Evolutionary conservation across 176 grass and related monocot species (phyloP).

Genomic region (Pontederia crassipes): DNA sequence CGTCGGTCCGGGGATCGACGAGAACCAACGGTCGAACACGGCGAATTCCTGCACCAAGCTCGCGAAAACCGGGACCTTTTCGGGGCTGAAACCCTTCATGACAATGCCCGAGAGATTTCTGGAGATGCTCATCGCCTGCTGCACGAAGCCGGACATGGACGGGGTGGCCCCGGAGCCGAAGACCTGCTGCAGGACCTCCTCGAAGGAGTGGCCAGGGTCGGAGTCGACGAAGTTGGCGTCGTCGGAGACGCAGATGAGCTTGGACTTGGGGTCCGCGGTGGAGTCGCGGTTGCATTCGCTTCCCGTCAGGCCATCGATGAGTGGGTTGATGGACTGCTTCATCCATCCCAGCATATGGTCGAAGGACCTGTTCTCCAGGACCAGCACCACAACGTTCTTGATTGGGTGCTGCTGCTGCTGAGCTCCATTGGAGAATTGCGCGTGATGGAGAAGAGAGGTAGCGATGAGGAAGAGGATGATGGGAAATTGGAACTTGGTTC

Average conservation of each 20-base stretch:
- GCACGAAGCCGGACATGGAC: constrained; percentile 84
- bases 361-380: constrained; percentile 90
- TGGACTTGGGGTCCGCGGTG: constrained; percentile 7
- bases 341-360: constrained; percentile 98
- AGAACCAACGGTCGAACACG: constrained; percentile 97
- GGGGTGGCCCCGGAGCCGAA: constrained; percentile 34
- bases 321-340: constrained; percentile 53
- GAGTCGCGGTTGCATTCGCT: constrained; percentile 59
- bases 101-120: constrained; percentile 37
- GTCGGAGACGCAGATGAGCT: constrained; percentile 56
- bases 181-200: constrained; percentile 71
- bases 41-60: constrained; percentile 58
- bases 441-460: background rate
- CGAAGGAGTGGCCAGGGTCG: constrained; percentile 84
- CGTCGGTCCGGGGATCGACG: constrained; percentile 70
- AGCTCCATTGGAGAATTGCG: background rate
- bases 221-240: constrained; percentile 60
- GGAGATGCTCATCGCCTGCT: constrained; percentile 59
- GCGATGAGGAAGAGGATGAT: background rate
- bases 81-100: constrained; percentile 74
- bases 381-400: constrained; percentile 65
- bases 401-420: background rate
- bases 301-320: constrained; percentile 69
- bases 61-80: constrained; percentile 53
- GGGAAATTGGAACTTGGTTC: background rate